Evolutionary conservation across 78 protist genomes (phyloP), one percentile per base, ranked within the genome.

Genomic region (Dictyostelium capitatum): DNA sequence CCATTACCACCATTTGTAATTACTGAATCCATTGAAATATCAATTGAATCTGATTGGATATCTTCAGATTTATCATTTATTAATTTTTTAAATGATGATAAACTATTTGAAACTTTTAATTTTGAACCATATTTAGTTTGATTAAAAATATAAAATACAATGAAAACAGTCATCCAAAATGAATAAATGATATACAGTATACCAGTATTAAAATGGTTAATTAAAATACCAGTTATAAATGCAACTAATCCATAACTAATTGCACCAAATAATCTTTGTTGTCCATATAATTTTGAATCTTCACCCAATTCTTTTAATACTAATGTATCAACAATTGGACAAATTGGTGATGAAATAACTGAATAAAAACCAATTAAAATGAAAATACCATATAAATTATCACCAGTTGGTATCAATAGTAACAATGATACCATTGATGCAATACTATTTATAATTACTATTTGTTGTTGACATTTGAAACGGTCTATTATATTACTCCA

Each of bases 241-340:
- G 82, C 46, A 37, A 77, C 48, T 20, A 50, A 12, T 14, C 67
- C 67, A n/a, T 43, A 77, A 28, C 67, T 50, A 37, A 77, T 53
- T 50, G 82, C 82, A 50, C 82, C 82, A 23, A 46, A 77, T 77
- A 77, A 77, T 50, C 82, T 77, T 50, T 77, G 82, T 28, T 50
- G 30, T 11, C 82, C 82, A 77, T 77, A 77, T 7, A 77, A 37
- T 50, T 77, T 28, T 14, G 56, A 28, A 50, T 77, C 67, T 23
- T 20, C 28, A 51, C 51, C 82, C 28, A 77, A 50, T 4, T 50
- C 30, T 77, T 77, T 46, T 28, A 77, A 50, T 14, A 77, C 64
- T 6, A 77, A 50, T 20, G 47, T 25, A 77, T 77, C 82, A 30
- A 77, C 30, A 15, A 77, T 37, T 50, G 82, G 46, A 28, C 67